Base-by-base conservation (phyloP, 352 stramenopile species). In the Phytophthora niederhauseri region DNA sequence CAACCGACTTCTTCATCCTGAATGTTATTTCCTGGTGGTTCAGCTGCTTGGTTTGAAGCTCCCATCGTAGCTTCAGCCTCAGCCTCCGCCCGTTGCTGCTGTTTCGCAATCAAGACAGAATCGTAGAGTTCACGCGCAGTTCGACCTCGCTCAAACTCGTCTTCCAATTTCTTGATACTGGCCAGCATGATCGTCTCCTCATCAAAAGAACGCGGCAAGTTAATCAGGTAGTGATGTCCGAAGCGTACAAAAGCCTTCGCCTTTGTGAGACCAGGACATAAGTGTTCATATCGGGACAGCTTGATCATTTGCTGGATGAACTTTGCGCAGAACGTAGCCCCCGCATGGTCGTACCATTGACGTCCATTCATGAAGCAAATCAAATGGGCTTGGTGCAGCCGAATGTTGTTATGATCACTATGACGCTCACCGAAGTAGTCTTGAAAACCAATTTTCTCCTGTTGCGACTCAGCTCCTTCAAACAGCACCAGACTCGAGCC, bases 241-340 rank as follows among this genome's bases (percentile, higher is more conserved):
- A 94, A 93, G 1, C 85, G 83, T 52, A 90, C 75, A 48, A 90
- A 91, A 3, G 87, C 85, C 51, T 93, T 91, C 2, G 77, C 71
- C 34, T 76, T 81, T 14, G 80, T 69, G 3, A 76, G 31, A 12
- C 70, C 74, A 7, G 73, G 81, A 36, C 89, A 85, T 15, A 91
- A 62, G 26, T 85, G 73, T 64, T 93, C 84, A 36, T 88, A 93
- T 28, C 83, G 66, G 20, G 79, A 84, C 46, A 94, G 53, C 53
- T 89, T 91, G 31, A 93, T 82, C 85, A 94, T 93, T 68, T 94
- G 85, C 59, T 90, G 82, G 8, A 91, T 73, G 64, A 94, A 91
- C 46, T 85, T 89, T 8, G 82, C 78, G 41, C 81, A 81, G 64
- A 94, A 92, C 30, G 74, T 81, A 19, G 67, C 73, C 12, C 76